Evolutionary conservation across 2,329 filamentous ascomycete genomes (phyloP).

Genomic region (Knufia petricola): DNA sequence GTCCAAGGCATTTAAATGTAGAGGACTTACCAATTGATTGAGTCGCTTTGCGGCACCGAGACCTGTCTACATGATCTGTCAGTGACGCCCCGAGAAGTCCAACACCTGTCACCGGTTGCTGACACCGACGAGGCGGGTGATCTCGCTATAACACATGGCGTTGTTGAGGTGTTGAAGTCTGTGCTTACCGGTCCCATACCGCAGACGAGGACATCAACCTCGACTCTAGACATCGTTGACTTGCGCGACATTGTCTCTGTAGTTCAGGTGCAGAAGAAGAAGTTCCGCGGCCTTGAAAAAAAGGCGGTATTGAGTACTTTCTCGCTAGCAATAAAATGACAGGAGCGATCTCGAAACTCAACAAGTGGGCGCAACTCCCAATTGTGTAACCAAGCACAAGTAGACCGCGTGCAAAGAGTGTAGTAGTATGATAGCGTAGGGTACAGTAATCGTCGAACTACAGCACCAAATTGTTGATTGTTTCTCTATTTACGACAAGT

Average conservation of each 20-base stretch:
- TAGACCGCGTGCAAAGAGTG: background rate
- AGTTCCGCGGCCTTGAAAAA: background rate
- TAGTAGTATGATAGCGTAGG: background rate
- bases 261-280: background rate
- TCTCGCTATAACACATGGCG: background rate
- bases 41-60: constrained; percentile 96
- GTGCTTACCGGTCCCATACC: constrained; percentile 64
- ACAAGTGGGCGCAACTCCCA: background rate
- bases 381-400: background rate
- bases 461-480: background rate
- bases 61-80: constrained; percentile 51
- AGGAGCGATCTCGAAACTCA: background rate
- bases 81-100: background rate
- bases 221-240: constrained; percentile 41
- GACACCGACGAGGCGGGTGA: background rate
- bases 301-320: background rate
- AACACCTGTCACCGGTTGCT: background rate
- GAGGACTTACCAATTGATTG: constrained; percentile 74
- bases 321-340: background rate
- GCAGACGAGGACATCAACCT: constrained; percentile 95
- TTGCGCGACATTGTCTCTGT: constrained; percentile 4
- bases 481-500: background rate
- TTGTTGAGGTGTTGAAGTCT: background rate
- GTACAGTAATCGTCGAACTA: background rate
- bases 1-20: background rate